Percentiles rank a stretch among this genome's conserved stretches.
These are phyloP conservation scores for Parsonsia alboflavescens DNA, from an alignment of 257 asterid species.

Conservation along the genomic window DNA sequence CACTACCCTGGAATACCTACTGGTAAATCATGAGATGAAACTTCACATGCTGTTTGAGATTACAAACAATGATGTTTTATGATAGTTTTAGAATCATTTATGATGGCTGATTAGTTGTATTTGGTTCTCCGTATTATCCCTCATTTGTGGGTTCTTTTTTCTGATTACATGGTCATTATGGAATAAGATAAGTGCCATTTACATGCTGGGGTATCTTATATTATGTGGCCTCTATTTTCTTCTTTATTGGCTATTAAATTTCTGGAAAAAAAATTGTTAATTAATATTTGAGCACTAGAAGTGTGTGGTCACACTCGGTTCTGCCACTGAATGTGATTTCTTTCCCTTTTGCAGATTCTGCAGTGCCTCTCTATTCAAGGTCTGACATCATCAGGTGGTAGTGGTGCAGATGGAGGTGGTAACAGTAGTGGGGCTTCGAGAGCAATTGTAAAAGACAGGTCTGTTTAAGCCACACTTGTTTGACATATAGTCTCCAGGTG, in stretches of 20 bases:
- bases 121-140: neutral
- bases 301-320: neutral
- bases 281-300: neutral
- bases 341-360: conserved; percentile 45
- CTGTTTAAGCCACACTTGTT: conserved; percentile 20
- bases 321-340: conserved; percentile 14
- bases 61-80: neutral
- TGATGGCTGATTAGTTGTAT: neutral
- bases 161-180: neutral
- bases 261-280: neutral
- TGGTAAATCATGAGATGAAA: neutral
- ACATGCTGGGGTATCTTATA: neutral
- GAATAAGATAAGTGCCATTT: neutral
- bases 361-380: conserved; percentile 85
- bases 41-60: neutral
- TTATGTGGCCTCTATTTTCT: neutral
- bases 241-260: neutral
- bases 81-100: neutral
- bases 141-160: neutral
- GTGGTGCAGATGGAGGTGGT: conserved; percentile 78
- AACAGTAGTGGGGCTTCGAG: conserved; percentile 90
- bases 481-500: neutral
- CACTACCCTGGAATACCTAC: neutral
- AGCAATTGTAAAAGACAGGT: conserved; percentile 86
- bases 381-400: conserved; percentile 82